A percentile compares a stretch with the other conserved stretches of the same genome.
These are phyloP conservation scores for Volvox africanus DNA, from an alignment of 139 green algal genomes.

Conservation along the genomic window DNA sequence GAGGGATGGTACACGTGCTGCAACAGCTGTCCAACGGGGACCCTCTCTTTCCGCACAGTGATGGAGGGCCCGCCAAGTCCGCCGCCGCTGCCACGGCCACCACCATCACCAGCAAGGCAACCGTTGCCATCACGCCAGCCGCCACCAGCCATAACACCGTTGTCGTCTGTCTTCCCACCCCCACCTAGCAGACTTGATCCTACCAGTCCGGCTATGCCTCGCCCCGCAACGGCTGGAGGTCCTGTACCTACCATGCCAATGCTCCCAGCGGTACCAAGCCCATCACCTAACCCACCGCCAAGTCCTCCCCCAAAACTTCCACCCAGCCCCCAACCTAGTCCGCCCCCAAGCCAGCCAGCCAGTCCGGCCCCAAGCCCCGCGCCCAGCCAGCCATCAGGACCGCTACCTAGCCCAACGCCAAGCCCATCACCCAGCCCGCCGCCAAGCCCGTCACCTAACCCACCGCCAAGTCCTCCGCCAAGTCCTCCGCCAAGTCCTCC, in stretches of 20 bases:
- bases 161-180: no score
- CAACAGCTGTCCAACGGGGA: background rate
- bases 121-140: background rate
- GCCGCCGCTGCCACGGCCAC: background rate
- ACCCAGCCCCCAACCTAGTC: background rate
- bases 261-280: background rate
- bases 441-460: background rate
- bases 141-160: no score
- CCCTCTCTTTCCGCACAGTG: background rate
- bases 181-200: no score
- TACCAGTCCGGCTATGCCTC: no score
- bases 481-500: no score
- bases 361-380: background rate
- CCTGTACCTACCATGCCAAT: no score
- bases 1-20: conserved; percentile 1
- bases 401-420: background rate
- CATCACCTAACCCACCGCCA: background rate
- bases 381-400: background rate
- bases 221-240: no score
- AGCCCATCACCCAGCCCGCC: no score
- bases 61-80: background rate
- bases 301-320: background rate
- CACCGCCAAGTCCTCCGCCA: no score
- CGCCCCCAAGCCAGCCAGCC: background rate
- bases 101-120: background rate